A percentile compares a stretch with the other conserved stretches of the same genome.
Evolutionary conservation across 2,329 filamentous ascomycete genomes (phyloP).

Genomic region (Aspergillus fijiensis): DNA sequence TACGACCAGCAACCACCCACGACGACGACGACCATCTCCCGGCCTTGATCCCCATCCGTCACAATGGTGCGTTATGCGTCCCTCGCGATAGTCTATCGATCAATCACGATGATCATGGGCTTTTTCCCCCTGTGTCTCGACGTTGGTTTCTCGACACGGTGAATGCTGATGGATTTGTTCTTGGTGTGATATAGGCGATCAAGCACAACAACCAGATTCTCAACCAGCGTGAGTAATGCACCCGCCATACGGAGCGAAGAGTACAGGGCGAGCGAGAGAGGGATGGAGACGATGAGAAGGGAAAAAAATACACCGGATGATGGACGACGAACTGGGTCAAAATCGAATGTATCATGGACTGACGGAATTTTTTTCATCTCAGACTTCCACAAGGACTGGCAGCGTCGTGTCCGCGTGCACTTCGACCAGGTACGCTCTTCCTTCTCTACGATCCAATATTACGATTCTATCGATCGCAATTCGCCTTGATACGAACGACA

Average conservation of each 20-base stretch:
- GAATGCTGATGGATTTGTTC: constrained; percentile 23
- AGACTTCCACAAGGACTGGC: constrained; percentile 99
- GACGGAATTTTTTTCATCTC: constrained; percentile 30
- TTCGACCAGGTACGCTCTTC: constrained; percentile 91
- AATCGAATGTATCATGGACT: constrained; percentile 25
- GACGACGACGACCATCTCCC: constrained; percentile 43
- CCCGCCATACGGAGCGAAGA: not conserved
- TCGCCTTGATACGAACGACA: constrained; percentile 11
- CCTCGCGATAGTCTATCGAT: constrained; percentile 17
- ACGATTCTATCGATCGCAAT: constrained; percentile 18
- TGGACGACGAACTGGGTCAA: constrained; percentile 11
- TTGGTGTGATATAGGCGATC: constrained; percentile 70
- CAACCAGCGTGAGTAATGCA: constrained; percentile 75
- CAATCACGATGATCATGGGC: constrained; percentile 11
- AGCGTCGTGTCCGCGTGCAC: constrained; percentile 97
- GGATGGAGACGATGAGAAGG: constrained; percentile 4
- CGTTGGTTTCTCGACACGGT: constrained; percentile 2
- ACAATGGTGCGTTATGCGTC: constrained; percentile 47
- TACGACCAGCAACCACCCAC: constrained; percentile 48
- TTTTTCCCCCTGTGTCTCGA: constrained; percentile 10
- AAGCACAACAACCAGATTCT: constrained; percentile 99
- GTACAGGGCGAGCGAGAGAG: too few relatives aligned
- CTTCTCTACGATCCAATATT: constrained; percentile 7
- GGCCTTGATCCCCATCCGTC: constrained; percentile 55
- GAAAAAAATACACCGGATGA: not conserved